Percentiles rank a stretch among this genome's conserved stretches.
Conservation (phyloP, 257 asterid species). For the Plantago elongata region DNA sequence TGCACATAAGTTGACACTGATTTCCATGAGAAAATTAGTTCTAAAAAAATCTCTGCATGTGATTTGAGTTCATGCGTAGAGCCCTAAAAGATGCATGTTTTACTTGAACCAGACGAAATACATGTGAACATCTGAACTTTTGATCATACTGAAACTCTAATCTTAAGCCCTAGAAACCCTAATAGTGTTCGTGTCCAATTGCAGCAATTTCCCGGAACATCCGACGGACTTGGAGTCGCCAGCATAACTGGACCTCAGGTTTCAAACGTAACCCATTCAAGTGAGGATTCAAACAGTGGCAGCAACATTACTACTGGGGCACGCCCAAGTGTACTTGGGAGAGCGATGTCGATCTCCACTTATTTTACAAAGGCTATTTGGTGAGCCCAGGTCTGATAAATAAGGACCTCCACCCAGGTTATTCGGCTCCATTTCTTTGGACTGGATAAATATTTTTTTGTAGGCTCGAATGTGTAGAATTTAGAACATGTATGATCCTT, state of each 20-base stretch:
- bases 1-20: too few relatives aligned
- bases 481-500: not conserved
- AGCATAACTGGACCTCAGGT: constrained; percentile 27
- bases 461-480: not conserved
- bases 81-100: too few relatives aligned
- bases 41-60: too few relatives aligned
- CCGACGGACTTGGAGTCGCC: constrained; percentile 32
- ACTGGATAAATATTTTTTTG: constrained; percentile 12
- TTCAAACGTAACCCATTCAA: constrained; percentile 20
- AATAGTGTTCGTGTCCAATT: not conserved
- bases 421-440: too few relatives aligned
- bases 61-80: too few relatives aligned
- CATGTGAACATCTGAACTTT: too few relatives aligned
- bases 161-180: not conserved
- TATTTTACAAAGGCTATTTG: constrained; percentile 37
- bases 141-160: not conserved
- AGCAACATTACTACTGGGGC: constrained; percentile 24
- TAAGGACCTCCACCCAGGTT: constrained; percentile 39
- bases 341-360: constrained; percentile 31
- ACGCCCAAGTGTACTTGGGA: constrained; percentile 31
- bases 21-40: too few relatives aligned
- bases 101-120: too few relatives aligned
- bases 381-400: constrained; percentile 8
- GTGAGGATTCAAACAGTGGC: constrained; percentile 35
- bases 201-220: constrained; percentile 38